A percentile compares a stretch with the other conserved stretches of the same genome.
Evolutionary conservation across 805 yeast genomes (phyloP).

Genomic region (Priceomyces castillae): DNA sequence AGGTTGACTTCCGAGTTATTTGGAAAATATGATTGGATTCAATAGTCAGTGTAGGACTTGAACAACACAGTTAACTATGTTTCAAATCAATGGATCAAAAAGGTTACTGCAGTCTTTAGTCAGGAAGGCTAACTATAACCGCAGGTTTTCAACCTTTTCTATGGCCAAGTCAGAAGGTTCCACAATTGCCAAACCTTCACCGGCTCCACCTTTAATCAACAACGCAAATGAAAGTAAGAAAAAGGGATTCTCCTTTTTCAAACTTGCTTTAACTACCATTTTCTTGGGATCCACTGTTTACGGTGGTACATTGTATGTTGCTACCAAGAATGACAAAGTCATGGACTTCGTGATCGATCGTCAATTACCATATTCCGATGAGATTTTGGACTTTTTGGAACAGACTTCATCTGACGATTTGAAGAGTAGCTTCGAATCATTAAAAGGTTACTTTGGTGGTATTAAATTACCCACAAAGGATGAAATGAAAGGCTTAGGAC

Average conservation of each 20-base stretch:
- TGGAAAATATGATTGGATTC: constrained; percentile 10
- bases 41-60: background rate
- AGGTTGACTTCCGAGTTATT: constrained; percentile 2
- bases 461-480: constrained; percentile 31
- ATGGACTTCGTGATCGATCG: constrained; percentile 45
- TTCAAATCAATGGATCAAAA: constrained; percentile 1
- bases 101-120: background rate
- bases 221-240: constrained; percentile 11
- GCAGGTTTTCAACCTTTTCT: background rate
- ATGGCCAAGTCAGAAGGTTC: background rate
- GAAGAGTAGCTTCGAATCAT: constrained; percentile 15
- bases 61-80: constrained; percentile 1
- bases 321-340: constrained; percentile 43
- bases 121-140: background rate
- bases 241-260: constrained; percentile 30
- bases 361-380: constrained; percentile 43
- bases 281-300: constrained; percentile 28
- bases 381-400: constrained; percentile 37
- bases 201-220: constrained; percentile 2
- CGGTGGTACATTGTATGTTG: constrained; percentile 39
- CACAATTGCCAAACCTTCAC: constrained; percentile 4
- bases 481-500: constrained; percentile 31
- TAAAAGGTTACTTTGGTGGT: constrained; percentile 17
- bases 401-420: constrained; percentile 34
- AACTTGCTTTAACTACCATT: constrained; percentile 30